These are phyloP conservation scores for Beverwykella pulmonaria DNA, from an alignment of 495 filamentous ascomycete genomes.

Conservation along the genomic window DNA sequence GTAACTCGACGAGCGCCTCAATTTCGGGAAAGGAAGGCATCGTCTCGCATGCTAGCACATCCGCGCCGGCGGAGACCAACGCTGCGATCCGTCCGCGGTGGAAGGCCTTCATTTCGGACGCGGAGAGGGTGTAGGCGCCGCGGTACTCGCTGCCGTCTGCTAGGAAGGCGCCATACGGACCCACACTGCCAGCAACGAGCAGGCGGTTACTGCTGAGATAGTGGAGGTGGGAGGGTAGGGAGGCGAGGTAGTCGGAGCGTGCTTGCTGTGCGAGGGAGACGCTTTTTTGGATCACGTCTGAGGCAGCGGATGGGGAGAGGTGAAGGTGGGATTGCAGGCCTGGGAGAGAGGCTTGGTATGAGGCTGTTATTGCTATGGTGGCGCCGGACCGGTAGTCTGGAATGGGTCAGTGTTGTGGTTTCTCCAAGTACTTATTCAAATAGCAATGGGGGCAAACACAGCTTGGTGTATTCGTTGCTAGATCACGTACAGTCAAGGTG, in stretches of 20 bases:
- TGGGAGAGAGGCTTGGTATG: conserved; percentile 43
- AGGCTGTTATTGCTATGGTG: conserved; percentile 43
- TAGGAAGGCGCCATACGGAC: conserved; percentile 45
- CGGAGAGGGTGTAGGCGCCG: conserved; percentile 37
- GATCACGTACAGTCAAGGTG: conserved; percentile 43
- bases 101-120: conserved; percentile 34
- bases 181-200: conserved; percentile 42
- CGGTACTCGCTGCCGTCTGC: conserved; percentile 45
- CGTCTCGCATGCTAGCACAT: conserved; percentile 45
- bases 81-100: conserved; percentile 41
- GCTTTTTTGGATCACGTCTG: conserved; percentile 38
- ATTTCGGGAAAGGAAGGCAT: conserved; percentile 40
- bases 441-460: no score
- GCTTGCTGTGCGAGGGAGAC: conserved; percentile 41
- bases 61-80: conserved; percentile 39
- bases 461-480: no score
- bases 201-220: conserved; percentile 8
- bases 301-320: conserved; percentile 23
- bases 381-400: conserved; percentile 43
- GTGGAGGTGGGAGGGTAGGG: neutral
- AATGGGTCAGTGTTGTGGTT: no score
- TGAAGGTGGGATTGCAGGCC: conserved; percentile 38
- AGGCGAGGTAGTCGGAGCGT: conserved; percentile 20
- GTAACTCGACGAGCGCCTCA: conserved; percentile 31
- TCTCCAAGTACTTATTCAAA: no score